Evolutionary conservation across 352 stramenopile genomes (phyloP).

Genomic region (Globisporangium mamillatum): DNA sequence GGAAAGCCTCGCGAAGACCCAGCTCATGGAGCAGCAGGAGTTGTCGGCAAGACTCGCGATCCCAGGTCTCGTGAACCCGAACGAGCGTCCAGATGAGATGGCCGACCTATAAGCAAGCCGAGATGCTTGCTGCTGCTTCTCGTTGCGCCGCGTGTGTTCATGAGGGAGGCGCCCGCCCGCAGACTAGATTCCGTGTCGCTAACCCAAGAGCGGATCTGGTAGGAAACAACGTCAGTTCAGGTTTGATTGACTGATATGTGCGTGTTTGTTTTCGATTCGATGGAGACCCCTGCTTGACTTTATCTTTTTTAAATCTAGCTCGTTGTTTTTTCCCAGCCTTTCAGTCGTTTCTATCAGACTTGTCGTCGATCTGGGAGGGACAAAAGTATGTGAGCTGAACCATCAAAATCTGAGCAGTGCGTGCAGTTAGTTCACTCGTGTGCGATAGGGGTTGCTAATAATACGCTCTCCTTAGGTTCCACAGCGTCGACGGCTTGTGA

Average conservation of each 20-base stretch:
- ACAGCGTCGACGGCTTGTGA: too few species aligned
- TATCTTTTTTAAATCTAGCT: slow-evolving; percentile 9
- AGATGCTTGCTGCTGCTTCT: slow-evolving; percentile 1
- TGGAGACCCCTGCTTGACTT: slow-evolving; percentile 10
- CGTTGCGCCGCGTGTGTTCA: not conserved
- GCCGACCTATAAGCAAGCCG: slow-evolving; percentile 57
- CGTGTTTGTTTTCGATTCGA: slow-evolving; percentile 7
- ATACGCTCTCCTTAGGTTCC: too few species aligned
- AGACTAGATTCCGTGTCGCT: slow-evolving; percentile 3
- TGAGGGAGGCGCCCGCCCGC: not conserved
- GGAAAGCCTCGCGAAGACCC: slow-evolving; percentile 88
- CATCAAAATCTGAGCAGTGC: not conserved
- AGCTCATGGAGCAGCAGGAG: slow-evolving; percentile 87
- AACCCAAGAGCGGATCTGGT: not conserved
- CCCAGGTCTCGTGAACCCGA: slow-evolving; percentile 89
- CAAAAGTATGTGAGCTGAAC: not conserved
- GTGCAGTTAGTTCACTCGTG: too few species aligned
- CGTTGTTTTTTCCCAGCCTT: slow-evolving; percentile 2
- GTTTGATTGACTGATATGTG: slow-evolving; percentile 6
- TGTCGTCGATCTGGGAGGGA: not conserved
- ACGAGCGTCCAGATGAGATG: slow-evolving; percentile 90
- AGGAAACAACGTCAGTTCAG: slow-evolving; percentile 4
- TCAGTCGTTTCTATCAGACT: not conserved
- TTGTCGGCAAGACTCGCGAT: slow-evolving; percentile 82
- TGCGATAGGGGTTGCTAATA: too few species aligned